Evolutionary conservation across 2,329 filamentous ascomycete genomes (phyloP).

Genomic region (Cladorrhinum sp.): DNA sequence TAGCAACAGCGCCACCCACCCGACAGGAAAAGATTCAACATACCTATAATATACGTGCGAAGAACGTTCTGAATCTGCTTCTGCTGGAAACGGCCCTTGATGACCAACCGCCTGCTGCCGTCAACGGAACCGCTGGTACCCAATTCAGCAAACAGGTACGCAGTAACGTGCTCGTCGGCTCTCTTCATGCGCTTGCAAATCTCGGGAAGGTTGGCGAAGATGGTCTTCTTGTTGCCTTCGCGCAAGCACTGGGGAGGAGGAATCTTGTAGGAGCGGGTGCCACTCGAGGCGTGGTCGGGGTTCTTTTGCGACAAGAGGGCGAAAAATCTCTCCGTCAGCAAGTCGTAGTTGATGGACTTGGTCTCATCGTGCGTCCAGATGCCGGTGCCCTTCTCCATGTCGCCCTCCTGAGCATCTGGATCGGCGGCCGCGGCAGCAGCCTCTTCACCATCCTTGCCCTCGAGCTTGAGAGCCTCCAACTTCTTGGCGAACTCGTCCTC

Average conservation of each 20-base stretch:
- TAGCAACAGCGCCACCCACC: neutral
- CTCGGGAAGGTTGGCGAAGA: constrained; percentile 98
- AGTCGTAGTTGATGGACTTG: constrained; percentile 75
- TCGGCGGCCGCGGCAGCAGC: constrained; percentile 40
- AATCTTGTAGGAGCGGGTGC: constrained; percentile 97
- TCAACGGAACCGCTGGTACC: constrained; percentile 96
- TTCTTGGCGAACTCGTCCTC: constrained; percentile 35
- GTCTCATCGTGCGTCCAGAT: constrained; percentile 84
- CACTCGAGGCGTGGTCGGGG: constrained; percentile 87
- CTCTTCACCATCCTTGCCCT: constrained; percentile 58
- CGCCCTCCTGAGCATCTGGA: constrained; percentile 60
- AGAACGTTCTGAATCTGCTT: constrained; percentile 98
- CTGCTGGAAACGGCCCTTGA: constrained; percentile 99
- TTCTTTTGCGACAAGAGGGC: constrained; percentile 91
- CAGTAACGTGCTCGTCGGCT: constrained; percentile 94
- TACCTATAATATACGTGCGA: constrained; percentile 83
- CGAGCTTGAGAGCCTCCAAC: constrained; percentile 34
- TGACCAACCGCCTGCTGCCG: constrained; percentile 87
- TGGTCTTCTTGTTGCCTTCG: constrained; percentile 99
- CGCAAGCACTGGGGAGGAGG: constrained; percentile 96
- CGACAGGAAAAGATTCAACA: constrained; percentile 34
- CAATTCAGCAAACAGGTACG: constrained; percentile 96
- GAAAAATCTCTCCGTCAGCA: constrained; percentile 91
- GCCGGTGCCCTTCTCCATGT: constrained; percentile 83
- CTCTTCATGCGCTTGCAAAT: constrained; percentile 99